Conservation (phyloP, 1,284 basidiomycete species). For the Tilletia caries region DNA sequence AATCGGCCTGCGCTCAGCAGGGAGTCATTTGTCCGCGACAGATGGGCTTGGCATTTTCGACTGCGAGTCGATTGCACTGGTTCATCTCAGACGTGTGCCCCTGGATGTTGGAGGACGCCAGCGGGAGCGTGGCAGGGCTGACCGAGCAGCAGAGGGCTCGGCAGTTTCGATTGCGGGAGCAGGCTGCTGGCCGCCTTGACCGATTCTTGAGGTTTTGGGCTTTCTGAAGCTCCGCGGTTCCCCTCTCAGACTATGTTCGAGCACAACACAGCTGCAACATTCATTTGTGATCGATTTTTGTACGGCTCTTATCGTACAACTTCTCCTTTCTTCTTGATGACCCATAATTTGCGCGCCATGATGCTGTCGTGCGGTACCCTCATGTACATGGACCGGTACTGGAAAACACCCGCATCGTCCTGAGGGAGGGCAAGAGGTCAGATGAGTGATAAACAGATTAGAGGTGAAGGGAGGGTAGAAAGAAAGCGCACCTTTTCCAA, state of each 20-base stretch:
- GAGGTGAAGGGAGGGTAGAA: neutral
- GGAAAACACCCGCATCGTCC: constrained; percentile 5
- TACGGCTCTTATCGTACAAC: neutral
- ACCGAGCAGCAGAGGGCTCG: neutral
- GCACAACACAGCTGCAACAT: too few species aligned
- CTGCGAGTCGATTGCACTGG: neutral
- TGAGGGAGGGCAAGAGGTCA: neutral
- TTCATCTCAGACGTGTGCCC: constrained; percentile 4
- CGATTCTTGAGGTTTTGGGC: neutral
- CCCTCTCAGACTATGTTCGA: too few species aligned
- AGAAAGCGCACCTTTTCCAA: constrained; percentile 26
- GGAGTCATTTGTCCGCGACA: neutral
- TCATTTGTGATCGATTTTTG: neutral
- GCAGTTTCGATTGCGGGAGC: neutral
- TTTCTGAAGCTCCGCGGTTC: neutral
- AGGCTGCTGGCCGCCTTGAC: neutral
- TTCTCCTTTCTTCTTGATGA: constrained; percentile 5
- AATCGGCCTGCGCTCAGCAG: neutral
- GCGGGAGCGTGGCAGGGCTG: neutral
- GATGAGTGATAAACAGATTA: neutral
- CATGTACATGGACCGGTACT: constrained; percentile 5
- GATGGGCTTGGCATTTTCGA: neutral
- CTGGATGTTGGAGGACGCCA: neutral
- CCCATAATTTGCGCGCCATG: neutral
- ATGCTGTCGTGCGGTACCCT: constrained; percentile 2